phyloP scores from a whole-genome alignment of 2,329 filamentous ascomycete genomes.

The Aspergillus thermomutatus region DNA sequence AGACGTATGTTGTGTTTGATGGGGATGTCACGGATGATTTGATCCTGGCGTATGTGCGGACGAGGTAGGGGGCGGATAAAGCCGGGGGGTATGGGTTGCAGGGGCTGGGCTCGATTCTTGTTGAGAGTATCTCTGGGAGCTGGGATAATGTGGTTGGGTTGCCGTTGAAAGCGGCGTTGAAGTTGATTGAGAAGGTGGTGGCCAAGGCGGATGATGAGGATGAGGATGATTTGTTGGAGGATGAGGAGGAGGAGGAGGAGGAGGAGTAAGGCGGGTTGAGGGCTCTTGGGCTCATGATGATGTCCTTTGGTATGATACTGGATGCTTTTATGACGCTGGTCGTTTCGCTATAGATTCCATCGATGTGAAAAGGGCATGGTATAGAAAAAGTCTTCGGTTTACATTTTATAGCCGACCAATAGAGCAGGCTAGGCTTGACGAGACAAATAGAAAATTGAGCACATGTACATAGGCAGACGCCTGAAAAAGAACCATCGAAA shows the following conservation, averaged over 20 bases:
- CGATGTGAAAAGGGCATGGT: neutral
- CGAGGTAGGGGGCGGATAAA: slow-evolving; percentile 91
- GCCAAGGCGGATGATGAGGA: slow-evolving; percentile 68
- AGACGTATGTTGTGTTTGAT: too few species aligned
- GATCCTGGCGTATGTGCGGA: too few species aligned
- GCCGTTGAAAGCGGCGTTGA: slow-evolving; percentile 73
- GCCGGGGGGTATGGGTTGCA: slow-evolving; percentile 95
- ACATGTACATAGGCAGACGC: slow-evolving; percentile 36
- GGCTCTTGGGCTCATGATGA: neutral
- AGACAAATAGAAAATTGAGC: slow-evolving; percentile 16
- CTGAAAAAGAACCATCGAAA: slow-evolving; percentile 23
- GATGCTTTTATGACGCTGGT: neutral
- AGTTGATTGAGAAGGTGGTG: slow-evolving; percentile 84
- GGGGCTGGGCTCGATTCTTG: slow-evolving; percentile 77
- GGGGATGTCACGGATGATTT: too few species aligned
- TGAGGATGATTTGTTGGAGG: slow-evolving; percentile 37
- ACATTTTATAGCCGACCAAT: slow-evolving; percentile 19
- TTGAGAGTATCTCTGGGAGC: slow-evolving; percentile 83
- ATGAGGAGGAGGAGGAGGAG: slow-evolving; percentile 38
- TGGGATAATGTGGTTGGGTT: slow-evolving; percentile 94
- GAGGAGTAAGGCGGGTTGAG: slow-evolving; percentile 10
- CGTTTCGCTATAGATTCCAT: neutral
- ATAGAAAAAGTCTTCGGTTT: neutral
- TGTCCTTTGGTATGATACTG: slow-evolving; percentile 5
- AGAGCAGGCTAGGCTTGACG: slow-evolving; percentile 8